These are phyloP conservation scores for Lathyrus tuberosus DNA, from an alignment of 306 rosid species.

Conservation along the genomic window DNA sequence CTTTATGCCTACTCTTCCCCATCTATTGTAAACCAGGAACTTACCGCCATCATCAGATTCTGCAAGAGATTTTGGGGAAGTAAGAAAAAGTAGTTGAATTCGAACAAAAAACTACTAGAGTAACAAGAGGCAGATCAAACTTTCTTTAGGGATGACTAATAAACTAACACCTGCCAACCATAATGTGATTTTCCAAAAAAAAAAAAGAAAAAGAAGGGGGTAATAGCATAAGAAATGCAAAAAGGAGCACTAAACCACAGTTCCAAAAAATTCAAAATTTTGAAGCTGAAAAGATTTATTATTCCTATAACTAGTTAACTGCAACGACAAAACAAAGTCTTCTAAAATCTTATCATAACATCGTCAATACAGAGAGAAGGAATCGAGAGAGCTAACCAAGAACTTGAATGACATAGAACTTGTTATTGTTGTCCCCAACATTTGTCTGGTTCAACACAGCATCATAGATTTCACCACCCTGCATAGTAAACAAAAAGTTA, in stretches of 20 bases:
- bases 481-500: conserved; percentile 26
- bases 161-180: conserved; percentile 1
- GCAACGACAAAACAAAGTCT: neutral
- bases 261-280: too few species aligned
- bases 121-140: conserved; percentile 4
- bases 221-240: neutral
- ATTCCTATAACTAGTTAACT: conserved; percentile 14
- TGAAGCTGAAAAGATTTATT: too few species aligned
- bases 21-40: conserved; percentile 81
- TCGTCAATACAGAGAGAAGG: conserved; percentile 9
- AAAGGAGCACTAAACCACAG: conserved; percentile 12
- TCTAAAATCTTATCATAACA: neutral
- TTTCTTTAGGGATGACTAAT: conserved; percentile 8
- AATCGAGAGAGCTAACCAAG: conserved; percentile 65
- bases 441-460: conserved; percentile 94
- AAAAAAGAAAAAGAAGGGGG: neutral
- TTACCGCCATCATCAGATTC: conserved; percentile 80
- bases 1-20: conserved; percentile 96
- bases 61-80: conserved; percentile 42
- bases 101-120: conserved; percentile 1
- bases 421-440: conserved; percentile 80
- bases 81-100: conserved; percentile 28
- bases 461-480: conserved; percentile 86
- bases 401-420: conserved; percentile 83
- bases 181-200: conserved; percentile 2